Evolutionary conservation across 176 grass and related monocot genomes (phyloP), one percentile per base, ranked within the genome.

Genomic region (Rhynchospora tenuis): DNA sequence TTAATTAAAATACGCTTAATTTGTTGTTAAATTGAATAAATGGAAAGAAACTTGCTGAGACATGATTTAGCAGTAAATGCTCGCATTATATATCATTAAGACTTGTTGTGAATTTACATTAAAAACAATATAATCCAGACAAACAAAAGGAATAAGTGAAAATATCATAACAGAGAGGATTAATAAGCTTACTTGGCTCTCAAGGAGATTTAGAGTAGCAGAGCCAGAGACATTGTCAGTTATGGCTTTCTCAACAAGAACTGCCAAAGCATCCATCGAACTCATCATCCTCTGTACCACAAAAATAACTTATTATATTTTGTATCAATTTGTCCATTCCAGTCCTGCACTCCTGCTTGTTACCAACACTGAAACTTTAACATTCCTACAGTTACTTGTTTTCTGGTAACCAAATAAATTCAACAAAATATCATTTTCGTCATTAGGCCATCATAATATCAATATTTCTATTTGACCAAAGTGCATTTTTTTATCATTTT

Each of bases 181-280:
- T 23, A 5, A 45, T 51, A 50, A 62, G 64, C 72, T 69, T 85
- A 99, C 93, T 89, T 99, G 91, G 64, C 93, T 93, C 83, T 95
- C 91, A 76, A 95, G 89, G 69, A 99, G 86, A 90, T 99, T 99
- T 87, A 99, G 96, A 64, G 93, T 95, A 4, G 93, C 89, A 22
- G 89, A 93, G 78, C 93, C 96, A 83, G 76, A 87, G 5, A 88
- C 88, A 64, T 93, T 93, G 62, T 90, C 91, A 59, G 86, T 89
- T 22, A 87, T 91, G 83, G 86, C 86, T 82, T 95, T 99, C 86
- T 95, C 89, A 33, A 93, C 93, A 47, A 99, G 74, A 88, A 95
- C 88, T 84, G 86, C 71, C 50, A 99, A 83, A 50, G 96, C 96
- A 87, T 95, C 90, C 83, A 95, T 81, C 85, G 90, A 95, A 86